A percentile compares a stretch with the other conserved stretches of the same genome.
Evolutionary conservation across 805 yeast genomes (phyloP).

Genomic region (Cyberlindnera xishuangbannaensis): DNA sequence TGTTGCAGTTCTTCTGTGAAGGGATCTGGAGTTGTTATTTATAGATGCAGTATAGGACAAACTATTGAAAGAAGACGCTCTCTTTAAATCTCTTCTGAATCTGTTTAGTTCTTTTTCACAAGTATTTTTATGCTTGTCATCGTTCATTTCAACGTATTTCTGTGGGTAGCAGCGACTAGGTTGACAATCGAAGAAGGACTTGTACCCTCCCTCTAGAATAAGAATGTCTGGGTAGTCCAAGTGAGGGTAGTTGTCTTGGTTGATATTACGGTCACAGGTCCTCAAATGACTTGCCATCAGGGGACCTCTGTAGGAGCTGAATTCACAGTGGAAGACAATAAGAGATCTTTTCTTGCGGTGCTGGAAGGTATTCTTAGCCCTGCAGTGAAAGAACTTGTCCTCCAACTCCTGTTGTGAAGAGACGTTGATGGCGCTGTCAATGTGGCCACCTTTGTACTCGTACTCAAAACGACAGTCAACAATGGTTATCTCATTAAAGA

Average conservation of each 20-base stretch:
- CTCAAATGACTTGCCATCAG: constrained; percentile 83
- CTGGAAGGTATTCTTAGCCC: constrained; percentile 13
- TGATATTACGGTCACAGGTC: constrained; percentile 71
- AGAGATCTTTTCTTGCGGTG: constrained; percentile 34
- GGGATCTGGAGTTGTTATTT: constrained; percentile 6
- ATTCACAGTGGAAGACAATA: constrained; percentile 90
- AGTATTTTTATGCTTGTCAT: constrained; percentile 41
- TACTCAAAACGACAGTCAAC: constrained; percentile 91
- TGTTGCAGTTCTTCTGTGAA: constrained; percentile 22
- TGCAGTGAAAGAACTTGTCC: constrained; percentile 36
- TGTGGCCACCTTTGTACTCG: constrained; percentile 92
- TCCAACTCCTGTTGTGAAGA: constrained; percentile 68
- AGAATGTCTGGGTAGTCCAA: constrained; percentile 85
- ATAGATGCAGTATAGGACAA: constrained; percentile 20
- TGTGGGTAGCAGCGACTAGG: constrained; percentile 64
- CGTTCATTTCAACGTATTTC: constrained; percentile 84
- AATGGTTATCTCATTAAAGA: constrained; percentile 40
- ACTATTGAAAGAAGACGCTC: constrained; percentile 31
- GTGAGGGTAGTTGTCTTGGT: constrained; percentile 71
- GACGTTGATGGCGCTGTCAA: constrained; percentile 73
- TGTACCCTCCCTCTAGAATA: constrained; percentile 88
- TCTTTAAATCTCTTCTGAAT: constrained; percentile 42
- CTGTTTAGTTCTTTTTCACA: constrained; percentile 50
- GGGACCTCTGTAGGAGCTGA: constrained; percentile 91
- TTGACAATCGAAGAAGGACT: constrained; percentile 58